Percentiles rank a stretch among this genome's conserved stretches.
phyloP scores from a whole-genome alignment of 257 asterid genomes.

The Plantago major region DNA sequence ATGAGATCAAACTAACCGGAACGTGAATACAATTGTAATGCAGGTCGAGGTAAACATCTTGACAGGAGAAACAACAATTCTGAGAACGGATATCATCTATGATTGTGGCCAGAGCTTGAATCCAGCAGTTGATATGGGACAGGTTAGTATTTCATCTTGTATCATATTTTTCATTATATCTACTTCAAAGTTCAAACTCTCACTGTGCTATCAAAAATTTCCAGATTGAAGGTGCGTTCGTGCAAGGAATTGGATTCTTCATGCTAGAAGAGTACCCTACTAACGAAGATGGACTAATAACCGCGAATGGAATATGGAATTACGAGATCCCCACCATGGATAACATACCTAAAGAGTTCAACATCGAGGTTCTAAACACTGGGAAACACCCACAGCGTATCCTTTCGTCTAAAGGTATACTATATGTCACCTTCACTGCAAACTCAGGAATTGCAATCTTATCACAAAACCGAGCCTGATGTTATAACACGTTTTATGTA shows the following conservation, averaged over 20 bases:
- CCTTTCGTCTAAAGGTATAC: slow-evolving; percentile 78
- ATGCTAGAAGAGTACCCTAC: slow-evolving; percentile 72
- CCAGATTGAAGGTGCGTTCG: slow-evolving; percentile 87
- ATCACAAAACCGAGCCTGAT: no score
- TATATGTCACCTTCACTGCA: neutral
- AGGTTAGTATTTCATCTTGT: slow-evolving; percentile 28
- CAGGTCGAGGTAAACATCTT: slow-evolving; percentile 62
- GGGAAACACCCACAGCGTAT: slow-evolving; percentile 60
- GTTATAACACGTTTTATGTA: no score
- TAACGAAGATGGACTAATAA: slow-evolving; percentile 46
- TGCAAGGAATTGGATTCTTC: slow-evolving; percentile 84
- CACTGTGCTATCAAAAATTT: neutral
- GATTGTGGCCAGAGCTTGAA: slow-evolving; percentile 80
- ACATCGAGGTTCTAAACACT: slow-evolving; percentile 58
- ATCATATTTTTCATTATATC: neutral
- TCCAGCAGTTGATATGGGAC: slow-evolving; percentile 73
- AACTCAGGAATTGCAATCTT: no score
- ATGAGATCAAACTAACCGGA: no score
- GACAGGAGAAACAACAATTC: slow-evolving; percentile 54
- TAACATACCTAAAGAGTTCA: slow-evolving; percentile 57
- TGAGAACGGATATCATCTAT: slow-evolving; percentile 49
- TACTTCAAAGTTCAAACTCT: neutral
- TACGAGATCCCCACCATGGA: slow-evolving; percentile 80
- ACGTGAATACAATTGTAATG: neutral
- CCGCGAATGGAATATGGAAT: slow-evolving; percentile 65